Evolutionary conservation across 768 basidiomycete genomes (phyloP).

Genomic region (Suillus americanus): DNA sequence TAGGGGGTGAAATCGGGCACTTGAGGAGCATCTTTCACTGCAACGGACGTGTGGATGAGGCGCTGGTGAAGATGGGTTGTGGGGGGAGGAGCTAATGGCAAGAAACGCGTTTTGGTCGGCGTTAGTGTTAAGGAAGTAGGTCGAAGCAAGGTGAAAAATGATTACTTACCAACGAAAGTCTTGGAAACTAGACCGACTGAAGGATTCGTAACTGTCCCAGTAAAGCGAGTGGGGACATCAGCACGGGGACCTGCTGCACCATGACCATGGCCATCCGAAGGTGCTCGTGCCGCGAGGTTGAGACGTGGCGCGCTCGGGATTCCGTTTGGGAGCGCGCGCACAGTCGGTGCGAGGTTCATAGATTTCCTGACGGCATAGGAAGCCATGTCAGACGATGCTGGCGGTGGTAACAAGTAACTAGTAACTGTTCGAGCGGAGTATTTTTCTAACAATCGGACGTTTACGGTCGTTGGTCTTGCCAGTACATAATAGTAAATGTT

Average conservation of each 20-base stretch:
- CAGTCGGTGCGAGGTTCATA: slow-evolving; percentile 78
- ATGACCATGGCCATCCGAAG: slow-evolving; percentile 56
- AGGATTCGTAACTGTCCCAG: slow-evolving; percentile 49
- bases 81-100: slow-evolving; percentile 43
- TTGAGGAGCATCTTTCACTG: slow-evolving; percentile 66
- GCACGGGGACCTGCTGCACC: slow-evolving; percentile 53
- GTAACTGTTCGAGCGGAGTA: not conserved
- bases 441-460: slow-evolving; percentile 4
- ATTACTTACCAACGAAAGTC: slow-evolving; percentile 60
- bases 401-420: not conserved
- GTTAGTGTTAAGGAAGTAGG: slow-evolving; percentile 16
- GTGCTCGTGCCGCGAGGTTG: slow-evolving; percentile 69
- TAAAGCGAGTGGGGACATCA: slow-evolving; percentile 64
- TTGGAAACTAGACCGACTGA: slow-evolving; percentile 60
- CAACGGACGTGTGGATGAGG: slow-evolving; percentile 75
- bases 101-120: slow-evolving; percentile 8
- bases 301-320: slow-evolving; percentile 75
- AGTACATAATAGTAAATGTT: not conserved
- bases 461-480: not conserved
- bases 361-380: slow-evolving; percentile 78
- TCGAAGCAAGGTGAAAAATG: slow-evolving; percentile 7
- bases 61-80: slow-evolving; percentile 62
- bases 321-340: slow-evolving; percentile 76
- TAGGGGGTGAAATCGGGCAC: slow-evolving; percentile 91
- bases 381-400: slow-evolving; percentile 45